Base-by-base conservation (phyloP, 2,329 filamentous ascomycete species). In the Blastomyces silverae region DNA sequence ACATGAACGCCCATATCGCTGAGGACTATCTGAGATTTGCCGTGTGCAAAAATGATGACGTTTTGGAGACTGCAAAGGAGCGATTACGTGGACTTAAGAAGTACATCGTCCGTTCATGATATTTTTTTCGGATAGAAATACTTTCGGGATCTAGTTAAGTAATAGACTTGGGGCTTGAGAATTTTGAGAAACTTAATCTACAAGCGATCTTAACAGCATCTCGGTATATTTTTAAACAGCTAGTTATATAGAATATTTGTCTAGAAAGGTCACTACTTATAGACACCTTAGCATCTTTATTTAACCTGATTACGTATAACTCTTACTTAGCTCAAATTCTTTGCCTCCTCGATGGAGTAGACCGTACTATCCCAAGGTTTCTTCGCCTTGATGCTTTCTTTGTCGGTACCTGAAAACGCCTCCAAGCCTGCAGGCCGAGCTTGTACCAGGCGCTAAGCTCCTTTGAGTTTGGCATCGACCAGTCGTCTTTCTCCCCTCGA, bases 21-120 rank as follows among this genome's bases (percentile, higher is more conserved):
- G 90, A 97, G 81, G 89, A 97, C 72, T 99, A 95, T 79, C 83
- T 99, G 72, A 84, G 94, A 31, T 97, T 97, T 75, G 94, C 94
- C 0, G 92, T 99, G 1, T 99, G 94, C 81, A 99, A 99, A 82
- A 86, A 93, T 44, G 92, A 99, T 73, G 85, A 90, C 55, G 86
- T 97, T 48, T 78, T 94, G 28, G 89, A 92, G 75, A 84, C 84
- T 64, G 90, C 90, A 2, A 93, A 93, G 82, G 85, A 89, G 74
- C 80, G 89, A 66, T 77, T 94, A 70, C 82, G 88, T 67, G 88
- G 87, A 0, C 70, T 92, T 78, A 91, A 85, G 81, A 87, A 87
- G 78, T 91, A 88, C 70, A 89, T 91, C 25, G 65, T 66, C 42
- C 63, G 48, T 46, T 37, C 28, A 64, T 57, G 20, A 57, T 6